Evolutionary conservation across 2,329 filamentous ascomycete genomes (phyloP), one percentile per base, ranked within the genome.

Genomic region (Bipolaris bicolor): DNA sequence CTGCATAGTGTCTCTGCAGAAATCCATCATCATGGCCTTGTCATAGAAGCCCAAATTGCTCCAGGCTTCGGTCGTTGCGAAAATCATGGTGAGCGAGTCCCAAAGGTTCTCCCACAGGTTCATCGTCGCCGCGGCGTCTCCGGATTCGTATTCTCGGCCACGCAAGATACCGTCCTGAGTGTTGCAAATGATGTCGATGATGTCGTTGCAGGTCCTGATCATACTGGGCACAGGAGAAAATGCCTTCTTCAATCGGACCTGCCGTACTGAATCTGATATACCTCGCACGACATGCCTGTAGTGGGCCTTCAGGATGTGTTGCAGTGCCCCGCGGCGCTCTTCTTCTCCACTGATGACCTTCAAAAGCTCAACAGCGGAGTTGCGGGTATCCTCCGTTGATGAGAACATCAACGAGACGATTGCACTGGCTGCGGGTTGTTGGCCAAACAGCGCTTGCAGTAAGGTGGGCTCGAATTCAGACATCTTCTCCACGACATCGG

Each of bases 1-100:
- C 68, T 98, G 92, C 86, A 99, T 99, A 13, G 91, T 90, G 71
- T 97, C 92, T 64, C 95, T 88, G 72, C 93, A 97, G 69, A 98
- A 97, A 55, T 97, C 88, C 68, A 92, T 89, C 91, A 99, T 93
- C 52, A 86, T 82, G 18, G 82, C 78, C 72, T 92, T 95, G 31
- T 74, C 64, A 49, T 94, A 88, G 57, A 91, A 86, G 3, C 84
- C 84, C 13, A 86, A 80, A 44, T 78, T 77, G 62, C 91, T 92
- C 95, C 95, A 99, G 10, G 81, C 80, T 71, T 97, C 92, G 3
- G 93, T 96, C 58, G 89, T 87, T 40, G 87, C 82, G 69, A 97
- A 97, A 15, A 94, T 90, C 54, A 89, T 88, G 40, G 88, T 89
- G 41, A 98, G 82, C 44, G 88, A 88, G 55, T 85, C 84, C 96